Conservation (phyloP, 2,329 filamentous ascomycete genomes). For the Cylindrodendrum hubeiense region DNA sequence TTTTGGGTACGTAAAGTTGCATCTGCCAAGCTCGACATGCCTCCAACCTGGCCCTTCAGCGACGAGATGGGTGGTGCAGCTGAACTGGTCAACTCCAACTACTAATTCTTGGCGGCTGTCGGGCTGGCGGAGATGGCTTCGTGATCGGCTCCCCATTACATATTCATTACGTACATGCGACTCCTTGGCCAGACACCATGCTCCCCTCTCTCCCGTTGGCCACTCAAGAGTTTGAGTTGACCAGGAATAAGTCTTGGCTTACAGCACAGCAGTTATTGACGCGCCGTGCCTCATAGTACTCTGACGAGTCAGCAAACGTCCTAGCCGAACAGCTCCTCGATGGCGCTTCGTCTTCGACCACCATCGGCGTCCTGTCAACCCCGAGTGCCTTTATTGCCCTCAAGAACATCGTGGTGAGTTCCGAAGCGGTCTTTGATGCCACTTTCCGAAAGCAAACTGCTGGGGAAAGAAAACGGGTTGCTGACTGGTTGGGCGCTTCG, state of each 20-base stretch:
- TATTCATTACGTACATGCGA: slow-evolving; percentile 40
- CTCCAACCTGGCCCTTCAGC: not conserved
- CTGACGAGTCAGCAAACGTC: slow-evolving; percentile 75
- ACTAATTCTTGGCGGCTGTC: not conserved
- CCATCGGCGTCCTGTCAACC: slow-evolving; percentile 78
- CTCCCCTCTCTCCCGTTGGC: not conserved
- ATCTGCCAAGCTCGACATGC: not conserved
- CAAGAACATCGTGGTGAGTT: slow-evolving; percentile 74
- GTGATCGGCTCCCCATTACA: slow-evolving; percentile 32
- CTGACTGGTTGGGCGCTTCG: slow-evolving; percentile 18
- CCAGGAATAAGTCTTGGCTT: not conserved
- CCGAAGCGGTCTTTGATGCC: not conserved
- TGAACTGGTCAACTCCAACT: not conserved
- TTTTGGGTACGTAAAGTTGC: slow-evolving; percentile 75
- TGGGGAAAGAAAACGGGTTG: not conserved
- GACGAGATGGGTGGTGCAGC: not conserved
- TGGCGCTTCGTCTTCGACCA: slow-evolving; percentile 66
- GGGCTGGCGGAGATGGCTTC: slow-evolving; percentile 37
- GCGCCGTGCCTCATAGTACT: slow-evolving; percentile 66
- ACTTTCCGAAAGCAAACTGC: not conserved
- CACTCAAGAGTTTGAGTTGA: not conserved
- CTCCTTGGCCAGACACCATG: slow-evolving; percentile 24
- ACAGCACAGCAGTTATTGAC: not conserved
- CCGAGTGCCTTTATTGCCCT: slow-evolving; percentile 83
- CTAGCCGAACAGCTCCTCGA: slow-evolving; percentile 76